Base-by-base conservation (phyloP, 768 basidiomycete species). In the Neoboletus subvelutipes region DNA sequence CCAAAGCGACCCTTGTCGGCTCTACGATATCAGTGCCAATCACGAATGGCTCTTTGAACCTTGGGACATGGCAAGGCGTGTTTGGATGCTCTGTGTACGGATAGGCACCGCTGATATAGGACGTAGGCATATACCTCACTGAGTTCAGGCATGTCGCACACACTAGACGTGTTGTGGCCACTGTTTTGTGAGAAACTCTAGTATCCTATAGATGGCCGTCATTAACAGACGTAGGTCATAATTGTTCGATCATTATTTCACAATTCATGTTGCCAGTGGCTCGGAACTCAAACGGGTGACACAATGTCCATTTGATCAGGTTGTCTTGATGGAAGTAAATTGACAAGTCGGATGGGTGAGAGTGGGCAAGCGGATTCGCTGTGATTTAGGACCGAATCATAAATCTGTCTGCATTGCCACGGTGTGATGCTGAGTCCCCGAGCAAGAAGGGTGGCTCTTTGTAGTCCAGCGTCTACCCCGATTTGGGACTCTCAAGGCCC, bases 61-160 rank as follows among this genome's bases (percentile, higher is more conserved):
- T 97, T 49, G 94, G 94, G 12, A 94, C 91, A 24, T 97, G 94
- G 94, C 94, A 97, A 81, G 94, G 92, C 83, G 36, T 48, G 71
- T 65, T 24, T 53, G 26, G 20, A 42, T 55, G 42, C 10, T 46
- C 49, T 20, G 20, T 50, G n/a, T 48, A 37, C 47, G 26, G 17
- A 29, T 41, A 31, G 17, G 22, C 50, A 34, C 36, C 33, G 37
- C 41, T 52, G 54, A 68, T 31, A 28, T 28, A 8, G 34, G 33
- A 42, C 28, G 10, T 45, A 80, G 91, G 94, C 1, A 92, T 94
- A 53, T 95, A 95, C 69, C 79, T 95, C 45, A 87, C 88, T 3
- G 94, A 96, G 71, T 94, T 94, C 71, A 78, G 92, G 58, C 83
- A 87, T 63, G 62, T 73, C 56, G 69, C 86, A 15, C 90, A 92